Evolutionary conservation across 2,329 filamentous ascomycete species (phyloP), one percentile per base, ranked within the genome.

Genomic region (Colletotrichum gigasporum): DNA sequence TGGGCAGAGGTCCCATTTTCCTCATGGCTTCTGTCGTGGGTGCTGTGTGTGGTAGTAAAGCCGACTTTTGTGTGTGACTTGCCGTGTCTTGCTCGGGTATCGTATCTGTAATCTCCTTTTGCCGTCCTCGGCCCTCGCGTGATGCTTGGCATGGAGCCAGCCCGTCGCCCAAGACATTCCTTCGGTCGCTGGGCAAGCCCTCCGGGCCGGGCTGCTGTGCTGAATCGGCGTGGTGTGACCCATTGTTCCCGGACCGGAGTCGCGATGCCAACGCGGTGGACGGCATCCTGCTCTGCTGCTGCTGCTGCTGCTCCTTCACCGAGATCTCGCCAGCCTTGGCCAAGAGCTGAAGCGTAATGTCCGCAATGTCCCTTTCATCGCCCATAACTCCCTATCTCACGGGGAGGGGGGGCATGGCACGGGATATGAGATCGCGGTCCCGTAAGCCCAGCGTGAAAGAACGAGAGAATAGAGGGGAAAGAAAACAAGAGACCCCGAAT

Each of bases 271-370:
- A 14, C 5, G 26, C 26, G 5, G 55, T 9, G 3, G 61, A 44
- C 22, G 55, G 61, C 61, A 64, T 64, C 12, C 14, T 55, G 28
- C 12, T 20, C 16, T 55, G 41, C n/a, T n/a, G n/a, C n/a, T n/a
- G n/a, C n/a, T n/a, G n/a, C n/a, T n/a, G n/a, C n/a, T n/a, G n/a
- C 18, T 61, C 61, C 24, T 55, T 35, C 18, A 20, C 24, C n/a
- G 22, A 20, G 8, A 37, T 44, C 35, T 64, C 34, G 8, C 18
- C 56, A 8, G 56, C 56, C 11, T 44, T 61, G 16, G 41, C 61
- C 41, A 64, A 12, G 7, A 61, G 11, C 42, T 44, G 56, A 30
- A 64, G 48, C 6, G 56, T 61, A 11, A 54, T 48, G 20, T 54
- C 30, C 9, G 42, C 48, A 37, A 44, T 54, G 5, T 50, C 50